Evolutionary conservation across 441 rosid species (phyloP).

Genomic region (Bocquillonia castaneifolia): DNA sequence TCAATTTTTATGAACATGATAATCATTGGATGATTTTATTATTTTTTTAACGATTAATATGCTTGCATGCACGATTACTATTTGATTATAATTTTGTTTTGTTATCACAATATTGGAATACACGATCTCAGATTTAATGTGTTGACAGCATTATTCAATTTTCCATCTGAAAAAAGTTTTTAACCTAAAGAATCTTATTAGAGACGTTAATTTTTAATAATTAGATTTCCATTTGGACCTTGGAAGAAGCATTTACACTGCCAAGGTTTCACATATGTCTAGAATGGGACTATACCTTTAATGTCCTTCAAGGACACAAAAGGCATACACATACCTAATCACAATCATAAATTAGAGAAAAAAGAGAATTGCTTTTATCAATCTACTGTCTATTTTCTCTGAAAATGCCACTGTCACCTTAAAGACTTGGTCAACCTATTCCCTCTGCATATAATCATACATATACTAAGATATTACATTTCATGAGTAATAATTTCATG

Average conservation of each 20-base stretch:
- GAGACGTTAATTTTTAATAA: conserved; percentile 16
- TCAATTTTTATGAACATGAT: too few relatives aligned
- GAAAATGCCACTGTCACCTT: conserved; percentile 27
- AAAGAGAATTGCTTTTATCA: conserved; percentile 20
- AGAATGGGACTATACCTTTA: conserved; percentile 17
- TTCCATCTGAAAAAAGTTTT: neutral
- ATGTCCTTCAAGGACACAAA: conserved; percentile 28
- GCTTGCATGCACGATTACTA: too few relatives aligned
- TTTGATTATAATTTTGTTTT: too few relatives aligned
- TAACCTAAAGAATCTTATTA: neutral
- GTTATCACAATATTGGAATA: too few relatives aligned
- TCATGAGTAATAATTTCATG: too few relatives aligned
- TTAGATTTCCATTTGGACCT: conserved; percentile 20
- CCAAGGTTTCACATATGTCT: conserved; percentile 22
- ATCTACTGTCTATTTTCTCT: conserved; percentile 24
- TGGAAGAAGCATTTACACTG: neutral
- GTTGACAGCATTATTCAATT: neutral
- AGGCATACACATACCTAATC: conserved; percentile 20
- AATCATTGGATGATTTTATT: too few relatives aligned
- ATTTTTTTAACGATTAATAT: too few relatives aligned
- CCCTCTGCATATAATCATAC: too few relatives aligned
- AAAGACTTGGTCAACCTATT: neutral
- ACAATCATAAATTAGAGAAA: conserved; percentile 20
- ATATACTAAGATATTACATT: too few relatives aligned
- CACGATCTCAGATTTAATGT: too few relatives aligned